Conservation (phyloP, 768 basidiomycete genomes). For the Naganishia friedmannii region DNA sequence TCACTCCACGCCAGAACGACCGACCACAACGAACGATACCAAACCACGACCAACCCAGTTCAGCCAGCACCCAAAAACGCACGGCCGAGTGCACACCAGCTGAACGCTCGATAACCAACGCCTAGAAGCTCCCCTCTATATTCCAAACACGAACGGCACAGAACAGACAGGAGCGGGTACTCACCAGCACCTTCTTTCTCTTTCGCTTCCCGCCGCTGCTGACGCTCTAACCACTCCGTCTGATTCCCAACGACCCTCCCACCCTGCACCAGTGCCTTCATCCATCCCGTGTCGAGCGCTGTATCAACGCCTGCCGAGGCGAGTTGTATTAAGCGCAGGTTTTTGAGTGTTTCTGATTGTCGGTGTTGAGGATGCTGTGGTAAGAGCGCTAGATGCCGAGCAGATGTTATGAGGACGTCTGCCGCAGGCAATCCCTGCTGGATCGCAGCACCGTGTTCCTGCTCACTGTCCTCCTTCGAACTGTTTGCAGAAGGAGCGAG, state of each 20-base stretch:
- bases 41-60: too few relatives aligned
- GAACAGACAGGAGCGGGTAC: not conserved
- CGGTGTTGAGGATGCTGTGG: not conserved
- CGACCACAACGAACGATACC: too few relatives aligned
- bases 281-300: not conserved
- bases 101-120: too few relatives aligned
- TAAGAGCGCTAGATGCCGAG: not conserved
- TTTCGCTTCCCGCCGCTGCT: not conserved
- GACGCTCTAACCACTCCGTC: not conserved
- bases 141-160: too few relatives aligned
- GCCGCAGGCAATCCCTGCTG: not conserved
- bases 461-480: not conserved
- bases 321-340: not conserved
- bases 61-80: too few relatives aligned
- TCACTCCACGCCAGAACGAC: too few relatives aligned
- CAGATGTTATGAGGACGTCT: not conserved
- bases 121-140: too few relatives aligned
- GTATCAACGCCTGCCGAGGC: not conserved
- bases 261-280: not conserved
- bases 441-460: not conserved
- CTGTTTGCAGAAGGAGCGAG: not conserved
- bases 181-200: not conserved
- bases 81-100: too few relatives aligned
- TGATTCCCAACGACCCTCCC: slow-evolving; percentile 1
- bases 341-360: not conserved